These are phyloP conservation scores for Dioscorea dumetorum DNA, from an alignment of 106 monocot species.

Conservation along the genomic window DNA sequence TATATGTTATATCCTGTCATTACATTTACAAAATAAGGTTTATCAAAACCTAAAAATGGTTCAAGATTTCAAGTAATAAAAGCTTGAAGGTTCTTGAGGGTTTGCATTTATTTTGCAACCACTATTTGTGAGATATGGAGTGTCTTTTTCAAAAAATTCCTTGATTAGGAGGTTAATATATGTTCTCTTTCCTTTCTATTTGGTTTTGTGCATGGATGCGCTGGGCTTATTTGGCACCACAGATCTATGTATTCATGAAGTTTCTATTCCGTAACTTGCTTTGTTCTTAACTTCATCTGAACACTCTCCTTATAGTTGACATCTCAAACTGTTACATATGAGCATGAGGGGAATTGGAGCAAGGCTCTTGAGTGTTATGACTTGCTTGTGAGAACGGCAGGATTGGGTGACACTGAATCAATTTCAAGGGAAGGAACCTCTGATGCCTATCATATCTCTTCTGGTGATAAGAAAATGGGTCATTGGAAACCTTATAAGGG, in stretches of 20 bases:
- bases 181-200: not conserved
- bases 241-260: too few species aligned
- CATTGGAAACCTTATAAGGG: slow-evolving; percentile 74
- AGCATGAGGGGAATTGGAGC: slow-evolving; percentile 97
- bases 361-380: slow-evolving; percentile 90
- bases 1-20: too few species aligned
- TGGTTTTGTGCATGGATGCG: not conserved
- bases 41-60: too few species aligned
- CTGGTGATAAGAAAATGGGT: slow-evolving; percentile 16
- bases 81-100: too few species aligned
- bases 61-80: too few species aligned
- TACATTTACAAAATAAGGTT: too few species aligned
- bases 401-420: slow-evolving; percentile 7
- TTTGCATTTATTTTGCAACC: too few species aligned
- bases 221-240: too few species aligned
- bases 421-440: slow-evolving; percentile 17
- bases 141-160: too few species aligned
- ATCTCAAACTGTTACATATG: slow-evolving; percentile 78
- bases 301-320: slow-evolving; percentile 42
- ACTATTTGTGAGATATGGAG: too few species aligned
- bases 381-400: slow-evolving; percentile 63
- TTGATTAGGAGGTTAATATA: not conserved
- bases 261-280: too few species aligned
- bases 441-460: slow-evolving; percentile 2
- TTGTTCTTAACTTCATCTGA: not conserved